Percentiles rank a stretch among this genome's conserved stretches.
Conservation (phyloP, 306 rosid genomes). For the Carpinus viminea region DNA sequence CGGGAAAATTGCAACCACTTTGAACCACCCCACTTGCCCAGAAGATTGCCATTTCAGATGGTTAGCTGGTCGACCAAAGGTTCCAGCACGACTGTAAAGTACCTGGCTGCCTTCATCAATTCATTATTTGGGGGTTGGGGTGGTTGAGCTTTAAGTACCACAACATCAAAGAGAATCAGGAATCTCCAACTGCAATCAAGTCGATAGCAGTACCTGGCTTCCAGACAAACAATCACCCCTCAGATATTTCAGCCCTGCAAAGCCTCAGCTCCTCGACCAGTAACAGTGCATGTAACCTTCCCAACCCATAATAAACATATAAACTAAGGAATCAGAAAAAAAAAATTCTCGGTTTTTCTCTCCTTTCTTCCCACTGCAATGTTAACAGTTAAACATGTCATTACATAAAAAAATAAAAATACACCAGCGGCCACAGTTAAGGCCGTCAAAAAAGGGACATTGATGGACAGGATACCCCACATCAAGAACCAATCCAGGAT, state of each 20-base stretch:
- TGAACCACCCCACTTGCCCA: neutral
- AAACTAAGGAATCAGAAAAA: neutral
- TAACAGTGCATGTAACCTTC: neutral
- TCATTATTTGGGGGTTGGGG: neutral
- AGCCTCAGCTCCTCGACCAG: neutral
- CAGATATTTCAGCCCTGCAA: neutral
- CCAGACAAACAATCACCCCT: neutral
- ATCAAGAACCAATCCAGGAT: constrained; percentile 26
- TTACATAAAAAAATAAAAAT: neutral
- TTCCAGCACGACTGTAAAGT: neutral
- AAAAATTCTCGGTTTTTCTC: neutral
- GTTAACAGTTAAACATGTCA: neutral
- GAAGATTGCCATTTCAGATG: neutral
- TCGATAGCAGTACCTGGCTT: neutral
- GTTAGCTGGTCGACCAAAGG: neutral
- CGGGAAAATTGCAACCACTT: neutral
- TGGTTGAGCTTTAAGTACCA: neutral
- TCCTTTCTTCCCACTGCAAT: constrained; percentile 10
- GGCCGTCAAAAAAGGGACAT: constrained; percentile 41
- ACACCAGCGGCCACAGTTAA: constrained; percentile 21
- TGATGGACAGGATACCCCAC: constrained; percentile 36
- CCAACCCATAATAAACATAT: neutral
- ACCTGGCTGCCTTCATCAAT: neutral
- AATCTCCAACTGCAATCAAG: neutral
- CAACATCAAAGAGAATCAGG: neutral